Evolutionary conservation across 106 monocot genomes (phyloP).

Genomic region (Hemerocallis citrina): DNA sequence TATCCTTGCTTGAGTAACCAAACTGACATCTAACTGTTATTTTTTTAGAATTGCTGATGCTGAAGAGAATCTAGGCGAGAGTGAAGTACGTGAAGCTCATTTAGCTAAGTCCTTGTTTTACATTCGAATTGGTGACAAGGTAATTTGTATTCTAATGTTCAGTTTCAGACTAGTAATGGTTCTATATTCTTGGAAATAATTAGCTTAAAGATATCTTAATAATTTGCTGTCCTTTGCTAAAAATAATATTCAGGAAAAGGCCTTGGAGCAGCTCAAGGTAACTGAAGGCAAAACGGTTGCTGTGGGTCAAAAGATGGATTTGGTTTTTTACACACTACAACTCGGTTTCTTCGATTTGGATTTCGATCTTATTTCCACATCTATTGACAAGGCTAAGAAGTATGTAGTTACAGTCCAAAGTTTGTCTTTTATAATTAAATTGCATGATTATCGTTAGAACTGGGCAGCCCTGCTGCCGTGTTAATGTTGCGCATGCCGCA

Average conservation of each 20-base stretch:
- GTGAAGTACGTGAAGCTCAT: slow-evolving; percentile 97
- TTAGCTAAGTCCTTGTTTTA: slow-evolving; percentile 77
- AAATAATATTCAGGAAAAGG: background rate
- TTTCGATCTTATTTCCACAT: slow-evolving; percentile 76
- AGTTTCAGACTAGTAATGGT: no score
- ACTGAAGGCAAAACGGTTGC: no score
- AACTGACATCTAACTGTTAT: background rate
- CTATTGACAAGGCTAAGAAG: slow-evolving; percentile 93
- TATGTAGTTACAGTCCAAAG: slow-evolving; percentile 8
- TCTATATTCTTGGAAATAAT: no score
- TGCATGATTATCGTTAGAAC: no score
- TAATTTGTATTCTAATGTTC: slow-evolving; percentile 21
- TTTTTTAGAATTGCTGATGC: slow-evolving; percentile 76
- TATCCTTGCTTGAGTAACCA: no score
- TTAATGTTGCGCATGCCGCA: no score
- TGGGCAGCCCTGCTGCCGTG: no score
- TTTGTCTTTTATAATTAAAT: no score
- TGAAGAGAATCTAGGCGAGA: slow-evolving; percentile 91
- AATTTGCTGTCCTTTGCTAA: no score
- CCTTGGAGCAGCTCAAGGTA: no score
- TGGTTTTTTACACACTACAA: slow-evolving; percentile 85
- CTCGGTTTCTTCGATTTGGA: slow-evolving; percentile 90
- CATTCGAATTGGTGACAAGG: slow-evolving; percentile 80
- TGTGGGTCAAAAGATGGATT: no score
- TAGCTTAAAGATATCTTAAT: no score